A percentile compares a stretch with the other conserved stretches of the same genome.
phyloP scores from a whole-genome alignment of 192 early-diverging fungal genomes.

The Coemansia sp. region DNA sequence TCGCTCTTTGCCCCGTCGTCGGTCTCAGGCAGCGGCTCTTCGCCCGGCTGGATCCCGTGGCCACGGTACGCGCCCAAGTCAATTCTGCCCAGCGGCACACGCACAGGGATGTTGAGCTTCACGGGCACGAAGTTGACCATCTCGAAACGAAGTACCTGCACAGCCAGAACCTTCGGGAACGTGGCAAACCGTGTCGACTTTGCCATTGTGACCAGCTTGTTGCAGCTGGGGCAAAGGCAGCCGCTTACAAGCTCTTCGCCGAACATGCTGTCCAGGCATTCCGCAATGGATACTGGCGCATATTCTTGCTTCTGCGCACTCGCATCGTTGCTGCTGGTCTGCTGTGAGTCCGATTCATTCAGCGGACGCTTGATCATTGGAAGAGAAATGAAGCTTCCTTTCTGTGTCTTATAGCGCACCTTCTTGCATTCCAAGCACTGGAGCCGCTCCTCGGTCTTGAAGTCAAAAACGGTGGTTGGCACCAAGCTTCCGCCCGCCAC shows the following conservation, averaged over 20 bases:
- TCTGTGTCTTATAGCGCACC: constrained; percentile 72
- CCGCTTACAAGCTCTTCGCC: constrained; percentile 58
- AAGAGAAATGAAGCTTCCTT: constrained; percentile 60
- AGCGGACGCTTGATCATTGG: constrained; percentile 65
- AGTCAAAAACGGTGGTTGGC: constrained; percentile 80
- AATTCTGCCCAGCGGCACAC: constrained; percentile 55
- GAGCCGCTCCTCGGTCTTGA: constrained; percentile 77
- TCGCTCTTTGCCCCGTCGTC: constrained; percentile 11
- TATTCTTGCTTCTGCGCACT: constrained; percentile 20
- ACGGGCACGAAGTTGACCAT: constrained; percentile 82
- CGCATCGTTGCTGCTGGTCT: neutral
- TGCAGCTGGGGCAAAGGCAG: constrained; percentile 66
- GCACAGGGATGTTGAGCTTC: constrained; percentile 61
- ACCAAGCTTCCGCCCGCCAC: constrained; percentile 56
- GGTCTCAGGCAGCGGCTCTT: constrained; percentile 80
- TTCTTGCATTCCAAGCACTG: constrained; percentile 83
- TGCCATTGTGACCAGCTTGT: constrained; percentile 57
- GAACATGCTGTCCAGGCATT: constrained; percentile 68
- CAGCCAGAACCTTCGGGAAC: constrained; percentile 74
- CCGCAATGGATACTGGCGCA: constrained; percentile 57
- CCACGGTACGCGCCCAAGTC: constrained; percentile 73
- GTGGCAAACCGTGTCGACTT: constrained; percentile 71
- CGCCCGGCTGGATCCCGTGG: constrained; percentile 64
- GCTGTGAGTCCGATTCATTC: constrained; percentile 1
- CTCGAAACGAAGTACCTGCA: constrained; percentile 73